Percentiles rank a stretch among this genome's conserved stretches.
phyloP scores from a whole-genome alignment of 305 asterid species.

The Coffea humblotiana region DNA sequence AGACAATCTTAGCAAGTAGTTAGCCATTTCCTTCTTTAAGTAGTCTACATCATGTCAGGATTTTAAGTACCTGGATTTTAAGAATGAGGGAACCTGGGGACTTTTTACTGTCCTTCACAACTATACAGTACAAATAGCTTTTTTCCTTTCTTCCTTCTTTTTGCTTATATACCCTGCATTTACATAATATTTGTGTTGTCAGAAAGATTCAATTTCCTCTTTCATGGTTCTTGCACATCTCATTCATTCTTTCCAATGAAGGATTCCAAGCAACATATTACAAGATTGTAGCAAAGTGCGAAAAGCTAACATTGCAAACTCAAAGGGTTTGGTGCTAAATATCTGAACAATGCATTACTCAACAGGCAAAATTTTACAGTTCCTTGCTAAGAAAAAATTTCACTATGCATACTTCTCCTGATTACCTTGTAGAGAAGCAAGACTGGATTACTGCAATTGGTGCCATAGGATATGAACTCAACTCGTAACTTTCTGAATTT shows the following conservation, averaged over 20 bases:
- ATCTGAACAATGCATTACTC: neutral
- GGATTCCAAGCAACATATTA: neutral
- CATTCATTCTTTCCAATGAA: neutral
- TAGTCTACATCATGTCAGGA: neutral
- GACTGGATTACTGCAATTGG: conserved; percentile 78
- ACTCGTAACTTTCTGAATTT: conserved; percentile 36
- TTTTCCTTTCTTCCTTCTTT: neutral
- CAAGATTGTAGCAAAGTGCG: neutral
- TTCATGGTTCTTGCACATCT: neutral
- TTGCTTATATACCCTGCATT: neutral
- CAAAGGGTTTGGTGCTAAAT: too few species aligned
- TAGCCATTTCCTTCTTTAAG: neutral
- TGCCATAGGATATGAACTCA: conserved; percentile 69
- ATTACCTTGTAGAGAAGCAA: conserved; percentile 87
- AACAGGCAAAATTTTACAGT: neutral
- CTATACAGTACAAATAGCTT: neutral
- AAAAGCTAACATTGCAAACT: neutral
- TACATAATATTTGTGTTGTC: neutral
- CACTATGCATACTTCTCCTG: neutral
- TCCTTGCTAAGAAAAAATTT: neutral
- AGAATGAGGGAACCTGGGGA: neutral
- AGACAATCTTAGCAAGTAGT: neutral
- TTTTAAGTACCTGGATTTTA: neutral
- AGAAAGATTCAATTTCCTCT: neutral
- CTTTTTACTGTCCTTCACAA: neutral